Conservation (phyloP, 192 early-diverging fungal species). For the Coemansia sp. region DNA sequence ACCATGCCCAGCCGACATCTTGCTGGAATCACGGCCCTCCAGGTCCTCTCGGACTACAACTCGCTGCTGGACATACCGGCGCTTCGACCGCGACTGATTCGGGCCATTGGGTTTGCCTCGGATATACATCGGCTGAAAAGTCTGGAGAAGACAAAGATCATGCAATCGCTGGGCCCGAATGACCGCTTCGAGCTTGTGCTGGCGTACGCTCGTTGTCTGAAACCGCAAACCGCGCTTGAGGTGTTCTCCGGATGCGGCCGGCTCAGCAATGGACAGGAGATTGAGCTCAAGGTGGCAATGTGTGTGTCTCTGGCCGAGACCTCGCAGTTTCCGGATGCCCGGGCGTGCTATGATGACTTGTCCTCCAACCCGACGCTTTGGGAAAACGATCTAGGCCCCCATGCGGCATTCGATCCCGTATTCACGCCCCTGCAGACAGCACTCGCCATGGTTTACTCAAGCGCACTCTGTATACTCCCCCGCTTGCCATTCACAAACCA, state of each 20-base stretch:
- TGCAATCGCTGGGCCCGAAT: background rate
- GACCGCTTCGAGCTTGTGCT: constrained; percentile 26
- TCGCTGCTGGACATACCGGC: background rate
- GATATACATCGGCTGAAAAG: constrained; percentile 4
- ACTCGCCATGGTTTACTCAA: constrained; percentile 22
- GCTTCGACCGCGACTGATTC: constrained; percentile 7
- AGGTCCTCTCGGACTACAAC: constrained; percentile 32
- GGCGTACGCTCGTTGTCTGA: constrained; percentile 42
- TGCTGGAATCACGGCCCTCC: constrained; percentile 42
- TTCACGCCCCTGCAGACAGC: background rate
- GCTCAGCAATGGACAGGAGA: constrained; percentile 9
- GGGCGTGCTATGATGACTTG: background rate
- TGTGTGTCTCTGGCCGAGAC: constrained; percentile 32
- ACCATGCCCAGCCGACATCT: constrained; percentile 30
- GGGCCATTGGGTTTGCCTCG: constrained; percentile 36
- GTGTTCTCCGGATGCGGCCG: background rate
- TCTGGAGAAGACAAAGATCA: background rate
- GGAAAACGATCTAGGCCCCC: background rate
- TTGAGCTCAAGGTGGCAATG: constrained; percentile 25
- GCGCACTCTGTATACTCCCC: constrained; percentile 25
- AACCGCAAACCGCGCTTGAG: constrained; percentile 6
- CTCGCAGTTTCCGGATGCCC: constrained; percentile 10
- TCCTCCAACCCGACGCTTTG: constrained; percentile 4
- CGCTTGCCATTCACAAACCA: constrained; percentile 39
- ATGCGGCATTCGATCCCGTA: constrained; percentile 4